These are phyloP conservation scores for Globisporangium okanoganense DNA, from an alignment of 352 stramenopile species.

Conservation along the genomic window DNA sequence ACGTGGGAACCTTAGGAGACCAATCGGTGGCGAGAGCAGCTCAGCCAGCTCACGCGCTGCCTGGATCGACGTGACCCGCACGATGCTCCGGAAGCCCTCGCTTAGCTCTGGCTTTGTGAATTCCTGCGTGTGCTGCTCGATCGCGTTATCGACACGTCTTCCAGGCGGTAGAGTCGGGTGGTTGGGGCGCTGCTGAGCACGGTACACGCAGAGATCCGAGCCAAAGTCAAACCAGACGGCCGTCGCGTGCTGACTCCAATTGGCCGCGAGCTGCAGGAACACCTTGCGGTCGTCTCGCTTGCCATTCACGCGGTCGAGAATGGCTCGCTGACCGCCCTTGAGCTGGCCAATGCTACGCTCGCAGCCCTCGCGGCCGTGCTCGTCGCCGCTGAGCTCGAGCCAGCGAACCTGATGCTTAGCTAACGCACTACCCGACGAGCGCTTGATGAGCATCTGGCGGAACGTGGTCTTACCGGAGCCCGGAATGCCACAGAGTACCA, in stretches of 20 bases:
- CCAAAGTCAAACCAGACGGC: slow-evolving; percentile 59
- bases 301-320: slow-evolving; percentile 62
- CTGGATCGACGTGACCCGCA: slow-evolving; percentile 48
- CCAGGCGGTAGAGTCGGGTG: slow-evolving; percentile 45
- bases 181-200: slow-evolving; percentile 37
- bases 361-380: slow-evolving; percentile 35
- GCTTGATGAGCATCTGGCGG: slow-evolving; percentile 39
- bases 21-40: slow-evolving; percentile 31
- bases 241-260: slow-evolving; percentile 51
- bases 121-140: slow-evolving; percentile 35
- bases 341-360: slow-evolving; percentile 26
- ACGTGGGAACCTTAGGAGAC: slow-evolving; percentile 56
- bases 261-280: slow-evolving; percentile 41
- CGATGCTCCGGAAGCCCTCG: slow-evolving; percentile 50
- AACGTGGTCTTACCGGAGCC: slow-evolving; percentile 68
- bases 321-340: slow-evolving; percentile 18
- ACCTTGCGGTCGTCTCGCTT: slow-evolving; percentile 30
- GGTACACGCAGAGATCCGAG: slow-evolving; percentile 33
- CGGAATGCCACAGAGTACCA: slow-evolving; percentile 54
- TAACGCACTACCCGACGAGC: slow-evolving; percentile 9
- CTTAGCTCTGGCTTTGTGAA: slow-evolving; percentile 35
- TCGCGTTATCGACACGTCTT: slow-evolving; percentile 31
- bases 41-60: slow-evolving; percentile 32
- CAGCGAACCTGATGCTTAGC: slow-evolving; percentile 17
- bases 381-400: slow-evolving; percentile 51